Conservation (phyloP, 139 green algal species). For the Tetraselmis striata region DNA sequence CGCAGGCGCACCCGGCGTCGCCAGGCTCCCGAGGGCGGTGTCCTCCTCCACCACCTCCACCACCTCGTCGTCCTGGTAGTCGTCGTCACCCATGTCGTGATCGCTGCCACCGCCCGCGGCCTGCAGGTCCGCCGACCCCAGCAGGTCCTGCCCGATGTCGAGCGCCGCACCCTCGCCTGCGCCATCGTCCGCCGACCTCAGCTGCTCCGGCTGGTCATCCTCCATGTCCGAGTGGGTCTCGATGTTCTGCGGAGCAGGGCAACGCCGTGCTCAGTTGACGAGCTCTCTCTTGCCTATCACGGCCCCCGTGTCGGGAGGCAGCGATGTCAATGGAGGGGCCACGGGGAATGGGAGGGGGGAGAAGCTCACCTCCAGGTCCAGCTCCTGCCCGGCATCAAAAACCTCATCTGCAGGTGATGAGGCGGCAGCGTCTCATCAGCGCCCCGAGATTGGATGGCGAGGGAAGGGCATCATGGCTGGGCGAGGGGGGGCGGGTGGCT, state of each 20-base stretch:
- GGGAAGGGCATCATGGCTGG: no score
- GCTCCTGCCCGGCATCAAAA: neutral
- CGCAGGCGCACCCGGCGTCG: neutral
- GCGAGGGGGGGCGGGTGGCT: no score
- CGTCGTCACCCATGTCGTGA: neutral
- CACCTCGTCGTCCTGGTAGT: slow-evolving; percentile 3
- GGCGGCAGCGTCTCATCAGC: no score
- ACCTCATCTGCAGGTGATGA: slow-evolving; percentile 9
- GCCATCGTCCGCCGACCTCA: slow-evolving; percentile 19
- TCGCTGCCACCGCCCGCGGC: neutral
- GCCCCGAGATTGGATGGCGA: no score
- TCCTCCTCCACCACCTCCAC: slow-evolving; percentile 22
- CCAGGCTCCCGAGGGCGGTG: slow-evolving; percentile 11
- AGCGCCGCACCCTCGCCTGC: slow-evolving; percentile 17
- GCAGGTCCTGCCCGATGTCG: neutral
- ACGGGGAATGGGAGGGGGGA: no score
- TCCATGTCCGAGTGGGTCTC: neutral
- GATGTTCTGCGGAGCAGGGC: no score
- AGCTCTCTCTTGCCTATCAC: no score
- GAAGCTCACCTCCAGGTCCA: slow-evolving; percentile 2
- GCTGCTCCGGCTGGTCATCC: slow-evolving; percentile 29
- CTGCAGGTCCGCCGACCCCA: neutral
- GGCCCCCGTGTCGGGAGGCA: no score
- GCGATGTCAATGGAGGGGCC: no score
- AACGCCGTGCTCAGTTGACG: no score